A percentile compares a stretch with the other conserved stretches of the same genome.
These are phyloP conservation scores for Starmerella vaccinii DNA, from an alignment of 805 yeast genomes.

Conservation along the genomic window DNA sequence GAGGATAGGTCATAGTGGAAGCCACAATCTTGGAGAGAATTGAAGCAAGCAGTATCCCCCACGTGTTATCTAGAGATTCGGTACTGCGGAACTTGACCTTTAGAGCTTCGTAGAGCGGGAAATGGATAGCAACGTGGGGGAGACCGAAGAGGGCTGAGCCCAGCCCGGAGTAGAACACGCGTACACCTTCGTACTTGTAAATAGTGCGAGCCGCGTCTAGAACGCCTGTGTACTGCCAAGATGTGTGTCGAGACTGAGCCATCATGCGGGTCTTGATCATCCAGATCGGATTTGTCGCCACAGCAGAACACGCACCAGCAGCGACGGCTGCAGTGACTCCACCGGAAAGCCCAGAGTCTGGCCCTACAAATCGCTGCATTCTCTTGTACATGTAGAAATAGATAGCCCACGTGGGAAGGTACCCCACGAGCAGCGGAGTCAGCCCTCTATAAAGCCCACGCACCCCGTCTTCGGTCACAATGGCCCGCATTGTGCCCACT, in stretches of 20 bases:
- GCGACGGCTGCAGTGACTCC: constrained; percentile 57
- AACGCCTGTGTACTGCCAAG: constrained; percentile 58
- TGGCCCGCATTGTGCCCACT: constrained; percentile 51
- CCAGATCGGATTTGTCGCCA: constrained; percentile 84
- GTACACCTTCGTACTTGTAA: constrained; percentile 66
- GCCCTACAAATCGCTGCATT: constrained; percentile 25
- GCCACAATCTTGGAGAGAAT: constrained; percentile 81
- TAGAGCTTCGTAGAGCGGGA: constrained; percentile 81
- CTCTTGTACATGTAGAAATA: constrained; percentile 82
- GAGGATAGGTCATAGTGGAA: constrained; percentile 83
- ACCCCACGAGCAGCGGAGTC: constrained; percentile 85
- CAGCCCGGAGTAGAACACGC: constrained; percentile 78
- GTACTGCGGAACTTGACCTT: constrained; percentile 35
- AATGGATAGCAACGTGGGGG: constrained; percentile 89
- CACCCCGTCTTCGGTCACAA: constrained; percentile 66
- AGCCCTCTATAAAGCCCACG: constrained; percentile 82
- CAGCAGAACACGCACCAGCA: constrained; percentile 80
- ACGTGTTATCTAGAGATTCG: constrained; percentile 24
- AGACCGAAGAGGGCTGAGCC: constrained; percentile 85
- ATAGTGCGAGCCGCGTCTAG: constrained; percentile 73
- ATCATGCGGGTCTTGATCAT: constrained; percentile 90
- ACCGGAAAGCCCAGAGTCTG: constrained; percentile 26
- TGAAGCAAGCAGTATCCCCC: constrained; percentile 53
- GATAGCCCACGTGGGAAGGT: constrained; percentile 95
- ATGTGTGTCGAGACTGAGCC: constrained; percentile 39